Conservation (phyloP, 2,329 filamentous ascomycete genomes). For the Pestalotiopsis sp. region DNA sequence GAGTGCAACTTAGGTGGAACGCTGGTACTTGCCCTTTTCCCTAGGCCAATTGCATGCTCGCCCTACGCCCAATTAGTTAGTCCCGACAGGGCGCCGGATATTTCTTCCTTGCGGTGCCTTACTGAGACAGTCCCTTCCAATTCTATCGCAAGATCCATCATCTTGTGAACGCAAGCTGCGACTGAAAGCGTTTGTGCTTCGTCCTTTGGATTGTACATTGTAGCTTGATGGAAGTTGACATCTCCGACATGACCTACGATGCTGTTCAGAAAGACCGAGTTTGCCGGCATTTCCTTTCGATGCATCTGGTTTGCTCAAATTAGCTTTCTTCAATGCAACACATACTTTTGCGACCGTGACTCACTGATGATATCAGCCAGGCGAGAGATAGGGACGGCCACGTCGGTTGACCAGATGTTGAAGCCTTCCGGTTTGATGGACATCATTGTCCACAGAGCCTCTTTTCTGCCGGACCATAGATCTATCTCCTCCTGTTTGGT, state of each 20-base stretch:
- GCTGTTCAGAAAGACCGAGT: conserved; percentile 55
- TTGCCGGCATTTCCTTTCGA: conserved; percentile 58
- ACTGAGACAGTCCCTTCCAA: conserved; percentile 66
- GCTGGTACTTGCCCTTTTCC: conserved; percentile 49
- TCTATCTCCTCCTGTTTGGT: conserved; percentile 63
- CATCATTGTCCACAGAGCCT: conserved; percentile 63
- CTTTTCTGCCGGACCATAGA: conserved; percentile 65
- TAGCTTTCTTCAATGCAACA: background rate
- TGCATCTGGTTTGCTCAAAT: conserved; percentile 37
- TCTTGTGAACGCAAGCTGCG: conserved; percentile 58
- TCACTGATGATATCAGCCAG: conserved; percentile 55
- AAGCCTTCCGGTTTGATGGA: conserved; percentile 51
- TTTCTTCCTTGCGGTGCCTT: conserved; percentile 23
- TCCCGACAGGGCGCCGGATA: too few species aligned
- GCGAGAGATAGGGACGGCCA: conserved; percentile 64
- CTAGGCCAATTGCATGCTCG: conserved; percentile 64
- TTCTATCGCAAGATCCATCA: conserved; percentile 66
- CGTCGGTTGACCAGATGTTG: conserved; percentile 66
- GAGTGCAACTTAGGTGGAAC: background rate
- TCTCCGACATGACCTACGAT: conserved; percentile 70
- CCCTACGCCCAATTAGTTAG: conserved; percentile 22
- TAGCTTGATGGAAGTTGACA: conserved; percentile 61
- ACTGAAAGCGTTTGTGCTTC: conserved; percentile 38
- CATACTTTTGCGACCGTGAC: background rate
- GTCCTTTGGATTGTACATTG: conserved; percentile 49